These are phyloP conservation scores for Microcera coccophila DNA, from an alignment of 2,329 filamentous ascomycete species.

Conservation along the genomic window DNA sequence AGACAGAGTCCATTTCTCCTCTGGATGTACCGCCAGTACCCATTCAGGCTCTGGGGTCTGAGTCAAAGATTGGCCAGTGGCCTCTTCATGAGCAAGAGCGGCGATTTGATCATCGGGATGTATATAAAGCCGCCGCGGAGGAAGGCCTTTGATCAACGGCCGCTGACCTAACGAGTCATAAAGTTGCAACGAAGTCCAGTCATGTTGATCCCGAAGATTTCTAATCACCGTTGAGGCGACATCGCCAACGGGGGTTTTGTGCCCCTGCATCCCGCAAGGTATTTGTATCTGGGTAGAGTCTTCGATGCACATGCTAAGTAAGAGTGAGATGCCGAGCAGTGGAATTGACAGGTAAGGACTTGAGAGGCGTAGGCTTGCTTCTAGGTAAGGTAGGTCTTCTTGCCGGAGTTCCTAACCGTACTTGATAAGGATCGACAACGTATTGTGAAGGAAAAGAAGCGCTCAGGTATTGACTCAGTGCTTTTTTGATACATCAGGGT, in stretches of 20 bases:
- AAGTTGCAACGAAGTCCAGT: constrained; percentile 62
- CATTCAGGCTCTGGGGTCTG: constrained; percentile 64
- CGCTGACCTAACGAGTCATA: constrained; percentile 48
- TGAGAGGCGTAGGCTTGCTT: no score
- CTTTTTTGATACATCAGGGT: no score
- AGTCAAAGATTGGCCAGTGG: constrained; percentile 40
- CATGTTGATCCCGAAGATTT: constrained; percentile 72
- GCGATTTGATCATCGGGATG: constrained; percentile 81
- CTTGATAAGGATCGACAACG: no score
- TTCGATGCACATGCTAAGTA: no score
- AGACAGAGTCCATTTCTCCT: constrained; percentile 67
- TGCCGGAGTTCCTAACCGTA: no score
- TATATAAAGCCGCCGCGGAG: constrained; percentile 68
- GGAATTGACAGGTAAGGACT: no score
- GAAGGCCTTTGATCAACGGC: constrained; percentile 67
- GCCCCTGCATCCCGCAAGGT: constrained; percentile 15
- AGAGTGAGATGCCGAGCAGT: no score
- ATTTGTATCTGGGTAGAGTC: no score
- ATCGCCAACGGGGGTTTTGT: constrained; percentile 15
- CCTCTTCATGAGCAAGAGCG: constrained; percentile 58
- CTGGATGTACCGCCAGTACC: constrained; percentile 69
- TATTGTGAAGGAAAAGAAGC: no score
- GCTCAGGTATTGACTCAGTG: no score
- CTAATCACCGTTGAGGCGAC: constrained; percentile 49
- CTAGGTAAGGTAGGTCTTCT: no score